Conservation (phyloP, 306 rosid genomes). For the Luffa aegyptiaca region DNA sequence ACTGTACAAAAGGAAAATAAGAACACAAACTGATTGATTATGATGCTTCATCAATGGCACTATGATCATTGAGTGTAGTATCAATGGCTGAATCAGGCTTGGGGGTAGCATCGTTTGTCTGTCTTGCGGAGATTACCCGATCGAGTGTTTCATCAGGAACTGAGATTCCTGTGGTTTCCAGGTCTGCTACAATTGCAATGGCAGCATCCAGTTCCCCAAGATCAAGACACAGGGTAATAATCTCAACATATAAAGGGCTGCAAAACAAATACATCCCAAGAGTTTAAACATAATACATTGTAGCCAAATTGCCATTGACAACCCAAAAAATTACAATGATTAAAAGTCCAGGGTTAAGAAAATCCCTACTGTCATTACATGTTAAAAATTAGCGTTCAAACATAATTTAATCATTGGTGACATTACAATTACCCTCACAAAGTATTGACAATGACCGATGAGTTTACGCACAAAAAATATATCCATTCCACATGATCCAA, state of each 20-base stretch:
- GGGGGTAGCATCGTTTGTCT: slow-evolving; percentile 17
- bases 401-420: too few species aligned
- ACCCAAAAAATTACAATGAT: not conserved
- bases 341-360: not conserved
- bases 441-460: too few species aligned
- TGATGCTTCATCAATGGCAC: not conserved
- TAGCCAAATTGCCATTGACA: not conserved
- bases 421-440: too few species aligned
- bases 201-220: slow-evolving; percentile 93
- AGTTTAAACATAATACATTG: not conserved
- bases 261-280: slow-evolving; percentile 6
- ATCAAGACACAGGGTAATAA: slow-evolving; percentile 64
- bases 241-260: slow-evolving; percentile 82
- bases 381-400: not conserved
- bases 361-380: not conserved
- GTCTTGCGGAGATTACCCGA: slow-evolving; percentile 64
- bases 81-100: slow-evolving; percentile 6
- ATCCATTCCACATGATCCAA: not conserved
- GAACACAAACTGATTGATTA: not conserved
- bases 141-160: slow-evolving; percentile 81
- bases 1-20: slow-evolving; percentile 2
- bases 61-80: not conserved
- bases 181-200: slow-evolving; percentile 82
- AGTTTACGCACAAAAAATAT: not conserved
- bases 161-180: slow-evolving; percentile 70